phyloP scores from a whole-genome alignment of 768 basidiomycete species.

The Calocybe indica region DNA sequence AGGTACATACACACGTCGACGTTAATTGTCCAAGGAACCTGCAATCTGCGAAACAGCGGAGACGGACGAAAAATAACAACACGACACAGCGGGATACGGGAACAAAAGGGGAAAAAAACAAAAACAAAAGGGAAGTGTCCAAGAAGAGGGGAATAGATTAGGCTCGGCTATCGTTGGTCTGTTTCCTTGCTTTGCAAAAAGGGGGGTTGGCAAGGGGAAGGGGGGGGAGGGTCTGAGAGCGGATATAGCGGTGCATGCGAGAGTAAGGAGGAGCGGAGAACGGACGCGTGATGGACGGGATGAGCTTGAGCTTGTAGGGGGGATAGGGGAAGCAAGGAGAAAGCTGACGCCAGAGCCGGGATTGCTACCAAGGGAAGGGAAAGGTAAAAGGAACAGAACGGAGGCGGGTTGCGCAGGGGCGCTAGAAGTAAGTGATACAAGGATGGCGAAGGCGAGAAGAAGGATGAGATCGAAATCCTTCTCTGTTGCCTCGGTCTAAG shows the following conservation, averaged over 20 bases:
- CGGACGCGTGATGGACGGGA: background rate
- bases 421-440: background rate
- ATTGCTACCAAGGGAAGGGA: background rate
- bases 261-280: background rate
- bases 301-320: slow-evolving; percentile 1
- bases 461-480: background rate
- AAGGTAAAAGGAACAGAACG: background rate
- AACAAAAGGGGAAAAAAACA: too few relatives aligned
- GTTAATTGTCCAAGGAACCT: too few relatives aligned
- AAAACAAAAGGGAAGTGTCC: too few relatives aligned
- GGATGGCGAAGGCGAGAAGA: background rate
- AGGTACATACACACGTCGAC: too few relatives aligned
- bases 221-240: background rate
- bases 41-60: too few relatives aligned
- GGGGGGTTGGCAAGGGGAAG: background rate
- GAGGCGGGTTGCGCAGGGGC: background rate
- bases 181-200: too few relatives aligned
- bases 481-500: too few relatives aligned
- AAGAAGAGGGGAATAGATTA: too few relatives aligned
- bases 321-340: background rate
- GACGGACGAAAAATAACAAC: too few relatives aligned
- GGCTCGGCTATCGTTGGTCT: too few relatives aligned
- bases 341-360: background rate
- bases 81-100: too few relatives aligned
- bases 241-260: background rate